Conservation (phyloP, 2,329 filamentous ascomycete genomes). For the Lachnellula willkommii region DNA sequence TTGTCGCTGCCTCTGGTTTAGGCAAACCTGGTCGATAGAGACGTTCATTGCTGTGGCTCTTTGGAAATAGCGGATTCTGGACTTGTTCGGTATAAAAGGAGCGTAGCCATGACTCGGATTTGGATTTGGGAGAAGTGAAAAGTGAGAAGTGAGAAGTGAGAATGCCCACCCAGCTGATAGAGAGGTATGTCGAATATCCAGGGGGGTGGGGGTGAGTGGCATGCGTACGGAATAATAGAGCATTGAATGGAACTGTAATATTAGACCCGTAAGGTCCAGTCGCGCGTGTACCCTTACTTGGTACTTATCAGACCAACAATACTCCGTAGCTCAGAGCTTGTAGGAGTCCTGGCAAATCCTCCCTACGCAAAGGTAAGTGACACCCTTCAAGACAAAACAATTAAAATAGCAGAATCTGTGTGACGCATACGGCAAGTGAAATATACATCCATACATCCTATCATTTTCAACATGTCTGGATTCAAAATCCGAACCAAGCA, state of each 20-base stretch:
- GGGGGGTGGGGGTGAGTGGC: not conserved
- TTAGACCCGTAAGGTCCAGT: not conserved
- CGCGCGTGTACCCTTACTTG: not conserved
- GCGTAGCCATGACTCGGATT: not conserved
- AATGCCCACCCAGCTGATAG: not conserved
- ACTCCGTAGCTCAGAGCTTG: conserved; percentile 4
- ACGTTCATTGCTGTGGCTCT: not conserved
- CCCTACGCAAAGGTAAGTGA: not conserved
- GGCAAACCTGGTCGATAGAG: conserved; percentile 6
- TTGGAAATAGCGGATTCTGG: conserved; percentile 2
- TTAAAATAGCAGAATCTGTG: too few species aligned
- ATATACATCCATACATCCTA: too few species aligned
- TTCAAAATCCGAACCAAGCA: too few species aligned
- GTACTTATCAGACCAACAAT: conserved; percentile 5
- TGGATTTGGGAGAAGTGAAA: not conserved
- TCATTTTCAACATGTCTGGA: too few species aligned
- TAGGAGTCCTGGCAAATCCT: not conserved
- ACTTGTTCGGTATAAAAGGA: not conserved
- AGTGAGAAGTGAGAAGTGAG: not conserved
- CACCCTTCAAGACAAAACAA: not conserved
- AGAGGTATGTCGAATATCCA: too few species aligned
- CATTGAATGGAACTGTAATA: conserved; percentile 2
- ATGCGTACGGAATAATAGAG: conserved; percentile 1
- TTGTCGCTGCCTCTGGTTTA: not conserved
- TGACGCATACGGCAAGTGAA: too few species aligned